phyloP scores from a whole-genome alignment of 1,284 basidiomycete species.

The Phaffia rhodozyma region DNA sequence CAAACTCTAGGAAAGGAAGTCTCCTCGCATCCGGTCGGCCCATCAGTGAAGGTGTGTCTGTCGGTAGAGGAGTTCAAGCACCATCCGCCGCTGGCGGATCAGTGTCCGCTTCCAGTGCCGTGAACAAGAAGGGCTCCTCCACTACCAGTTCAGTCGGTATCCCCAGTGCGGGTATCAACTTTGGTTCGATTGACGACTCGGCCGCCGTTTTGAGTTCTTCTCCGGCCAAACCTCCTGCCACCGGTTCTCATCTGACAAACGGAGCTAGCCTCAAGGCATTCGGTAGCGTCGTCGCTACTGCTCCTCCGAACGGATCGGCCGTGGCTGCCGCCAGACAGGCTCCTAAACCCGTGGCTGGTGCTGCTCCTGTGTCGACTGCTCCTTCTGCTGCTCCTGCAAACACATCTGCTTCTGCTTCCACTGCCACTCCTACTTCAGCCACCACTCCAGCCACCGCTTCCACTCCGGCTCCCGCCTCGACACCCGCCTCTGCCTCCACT shows the following conservation, averaged over 20 bases:
- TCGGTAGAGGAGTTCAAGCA: slow-evolving; percentile 9
- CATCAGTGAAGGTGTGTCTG: slow-evolving; percentile 14
- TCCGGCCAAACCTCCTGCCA: slow-evolving; percentile 35
- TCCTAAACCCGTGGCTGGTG: slow-evolving; percentile 24
- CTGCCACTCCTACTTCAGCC: slow-evolving; percentile 30
- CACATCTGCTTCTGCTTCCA: slow-evolving; percentile 23
- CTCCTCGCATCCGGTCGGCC: slow-evolving; percentile 16
- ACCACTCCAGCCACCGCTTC: slow-evolving; percentile 28
- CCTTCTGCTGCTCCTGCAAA: slow-evolving; percentile 1
- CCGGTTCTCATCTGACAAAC: slow-evolving; percentile 31
- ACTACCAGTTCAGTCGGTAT: not conserved
- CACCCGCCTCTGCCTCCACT: not conserved
- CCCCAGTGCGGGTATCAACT: slow-evolving; percentile 44
- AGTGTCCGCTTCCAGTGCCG: not conserved
- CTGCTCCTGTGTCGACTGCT: slow-evolving; percentile 30
- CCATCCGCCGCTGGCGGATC: not conserved
- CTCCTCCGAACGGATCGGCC: slow-evolving; percentile 32
- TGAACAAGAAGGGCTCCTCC: slow-evolving; percentile 2
- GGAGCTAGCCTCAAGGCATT: slow-evolving; percentile 54
- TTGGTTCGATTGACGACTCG: slow-evolving; percentile 64
- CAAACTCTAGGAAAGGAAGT: slow-evolving; percentile 40
- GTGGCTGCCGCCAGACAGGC: slow-evolving; percentile 23
- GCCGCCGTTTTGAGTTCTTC: slow-evolving; percentile 35
- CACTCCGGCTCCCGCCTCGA: slow-evolving; percentile 21
- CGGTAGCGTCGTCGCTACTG: slow-evolving; percentile 53